Percentiles rank a stretch among this genome's conserved stretches.
These are phyloP conservation scores for Ganoderma multipileum DNA, from an alignment of 1,284 basidiomycete genomes.

Conservation along the genomic window DNA sequence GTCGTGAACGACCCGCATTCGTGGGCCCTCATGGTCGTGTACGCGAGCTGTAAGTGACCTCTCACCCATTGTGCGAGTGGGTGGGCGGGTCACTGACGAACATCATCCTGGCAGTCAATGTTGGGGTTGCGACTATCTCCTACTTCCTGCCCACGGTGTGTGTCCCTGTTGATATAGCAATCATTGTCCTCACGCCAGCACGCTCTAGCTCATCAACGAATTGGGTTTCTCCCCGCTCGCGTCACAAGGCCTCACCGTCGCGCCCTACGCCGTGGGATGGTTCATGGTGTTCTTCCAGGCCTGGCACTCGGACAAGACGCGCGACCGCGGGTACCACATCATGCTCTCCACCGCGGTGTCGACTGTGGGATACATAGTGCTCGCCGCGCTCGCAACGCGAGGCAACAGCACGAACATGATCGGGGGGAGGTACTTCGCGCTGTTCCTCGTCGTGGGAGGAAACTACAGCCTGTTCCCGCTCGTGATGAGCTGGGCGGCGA, in stretches of 20 bases:
- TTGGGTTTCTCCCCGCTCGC: constrained; percentile 62
- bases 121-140: constrained; percentile 60
- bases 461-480: constrained; percentile 62
- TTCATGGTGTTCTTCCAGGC: constrained; percentile 59
- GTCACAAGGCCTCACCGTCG: constrained; percentile 62
- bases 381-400: constrained; percentile 56
- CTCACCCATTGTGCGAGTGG: not conserved
- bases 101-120: constrained; percentile 49
- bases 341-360: constrained; percentile 53
- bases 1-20: constrained; percentile 54
- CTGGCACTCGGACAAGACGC: constrained; percentile 58
- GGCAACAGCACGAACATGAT: constrained; percentile 40
- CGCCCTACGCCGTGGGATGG: constrained; percentile 61
- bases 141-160: constrained; percentile 62
- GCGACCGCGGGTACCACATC: constrained; percentile 60
- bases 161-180: not conserved
- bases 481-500: constrained; percentile 65
- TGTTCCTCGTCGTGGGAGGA: constrained; percentile 61
- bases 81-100: not conserved
- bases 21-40: constrained; percentile 58
- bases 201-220: constrained; percentile 53
- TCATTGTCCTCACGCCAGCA: not conserved
- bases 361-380: constrained; percentile 57
- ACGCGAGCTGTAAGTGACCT: constrained; percentile 55
- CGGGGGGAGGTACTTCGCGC: constrained; percentile 60